Base-by-base conservation (phyloP, 768 basidiomycete species). In the Russula emetica region DNA sequence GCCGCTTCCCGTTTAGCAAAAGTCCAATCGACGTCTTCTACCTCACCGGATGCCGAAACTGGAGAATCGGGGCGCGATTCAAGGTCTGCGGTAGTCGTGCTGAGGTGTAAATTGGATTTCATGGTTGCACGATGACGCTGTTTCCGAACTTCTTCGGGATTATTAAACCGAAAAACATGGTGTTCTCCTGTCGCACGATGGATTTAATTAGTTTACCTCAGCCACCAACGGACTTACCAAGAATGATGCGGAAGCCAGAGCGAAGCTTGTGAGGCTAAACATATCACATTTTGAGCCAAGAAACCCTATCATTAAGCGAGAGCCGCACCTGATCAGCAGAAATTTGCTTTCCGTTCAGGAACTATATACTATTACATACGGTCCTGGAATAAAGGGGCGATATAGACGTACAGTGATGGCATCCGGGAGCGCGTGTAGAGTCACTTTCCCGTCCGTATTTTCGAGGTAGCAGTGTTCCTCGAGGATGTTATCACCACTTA, bases 101-200 rank as follows among this genome's bases (percentile, higher is more conserved):
- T 86, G 68, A 84, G 76, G 60, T 85, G 84, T 71, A 90, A 73
- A 72, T 81, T 86, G 24, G 89, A 90, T 72, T 82, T 87, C 58
- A 83, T 80, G 11, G 84, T 86, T 2, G 87, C 88, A 47, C 91
- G 86, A 74, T 95, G 90, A 49, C 94, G 85, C 70, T 85, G 89
- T 72, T 92, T 94, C 67, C 94, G 90, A 66, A 95, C 94, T 75
- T 94, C 92, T 74, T 94, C 92, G 0, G 94, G 94, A 71, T 96
- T 90, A 71, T 92, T 98, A 76, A 97, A 98, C 20, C 97, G 85
- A 75, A 99, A 99, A 61, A 98, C 94, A 77, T 99, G 97, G 67
- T 94, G 87, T 69, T 98, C 95, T 59, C 96, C 92, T 92, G 64
- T 53, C 60, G 50, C 24, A 58, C 67, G 51, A 54, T 34, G 34